A percentile compares a stretch with the other conserved stretches of the same genome.
phyloP scores from a whole-genome alignment of 441 rosid genomes.

The Omphalea diandra region DNA sequence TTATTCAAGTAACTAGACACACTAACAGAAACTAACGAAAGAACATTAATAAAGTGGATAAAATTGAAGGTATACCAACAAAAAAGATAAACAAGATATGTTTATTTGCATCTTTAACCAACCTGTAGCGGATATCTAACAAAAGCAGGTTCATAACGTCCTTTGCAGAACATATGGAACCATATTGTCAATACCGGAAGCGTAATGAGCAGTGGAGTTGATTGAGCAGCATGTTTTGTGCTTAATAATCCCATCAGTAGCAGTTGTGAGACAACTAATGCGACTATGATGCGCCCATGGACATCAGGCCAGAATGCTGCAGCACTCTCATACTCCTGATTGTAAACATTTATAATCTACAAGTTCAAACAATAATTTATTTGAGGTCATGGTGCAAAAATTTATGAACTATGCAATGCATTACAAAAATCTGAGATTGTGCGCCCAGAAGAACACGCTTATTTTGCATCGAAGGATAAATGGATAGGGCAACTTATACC shows the following conservation, averaged over 20 bases:
- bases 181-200: conserved; percentile 77
- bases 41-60: no score
- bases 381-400: conserved; percentile 2
- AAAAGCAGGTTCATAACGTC: conserved; percentile 83
- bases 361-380: conserved; percentile 5
- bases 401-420: no score
- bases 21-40: no score
- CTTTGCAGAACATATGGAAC: conserved; percentile 83
- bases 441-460: not conserved
- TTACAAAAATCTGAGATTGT: not conserved
- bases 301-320: conserved; percentile 97
- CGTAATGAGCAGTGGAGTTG: conserved; percentile 76
- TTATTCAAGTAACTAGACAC: no score
- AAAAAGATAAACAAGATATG: not conserved
- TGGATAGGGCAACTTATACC: not conserved
- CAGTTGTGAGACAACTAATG: conserved; percentile 75
- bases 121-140: conserved; percentile 77
- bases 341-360: conserved; percentile 90
- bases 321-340: conserved; percentile 90
- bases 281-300: conserved; percentile 69
- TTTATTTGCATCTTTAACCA: not conserved
- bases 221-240: conserved; percentile 75
- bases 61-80: no score
- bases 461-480: not conserved
- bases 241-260: conserved; percentile 79